Base-by-base conservation (phyloP, 2,329 filamentous ascomycete species). In the Amauroascus niger region DNA sequence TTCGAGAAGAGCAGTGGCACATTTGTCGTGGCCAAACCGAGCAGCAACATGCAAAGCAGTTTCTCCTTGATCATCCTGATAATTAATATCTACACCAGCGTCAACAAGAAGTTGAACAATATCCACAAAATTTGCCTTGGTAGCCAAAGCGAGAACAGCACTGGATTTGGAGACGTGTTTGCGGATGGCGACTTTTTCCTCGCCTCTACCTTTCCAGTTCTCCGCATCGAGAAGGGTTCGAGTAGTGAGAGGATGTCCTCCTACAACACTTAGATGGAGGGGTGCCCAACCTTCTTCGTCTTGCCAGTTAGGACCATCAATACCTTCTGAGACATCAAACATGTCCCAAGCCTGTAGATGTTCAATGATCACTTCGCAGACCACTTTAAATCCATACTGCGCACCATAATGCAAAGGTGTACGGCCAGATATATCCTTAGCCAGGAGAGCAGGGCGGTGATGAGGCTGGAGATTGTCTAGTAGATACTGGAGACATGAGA, bases 11-110 rank as follows among this genome's bases (percentile, higher is more conserved):
- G 88, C 82, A 55, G 77, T 80, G 13, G 87, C 88, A 65, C 90
- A 97, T 57, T 89, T 79, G 14, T 80, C 78, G 64, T 95, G 87
- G 14, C 89, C 89, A 63, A 91, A 93, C 43, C 90, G 83, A 53
- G 93, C 90, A 47, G 93, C 93, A 61, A 96, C 79, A 67, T 97
- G 93, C 37, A 98, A 73, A 2, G 91, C 89, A 8, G 90, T 94
- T 70, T 98, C 93, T 14, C 90, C 90, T 51, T 85, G 84, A 58
- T 87, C 83, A 65, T 97, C 89, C 64, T 88, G 88, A 75, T 90
- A 94, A 65, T 98, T 96, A 63, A 97, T 83, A 64, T 97, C 86
- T 4, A 96, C 86, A 1, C 88, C 89, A 1, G 90, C 89, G 59
- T 94, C 82, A 1, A 97, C 88, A 9, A 98, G 76, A 64, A 96